Conservation (phyloP, 2,329 filamentous ascomycete genomes). For the Anthostomella pinea region DNA sequence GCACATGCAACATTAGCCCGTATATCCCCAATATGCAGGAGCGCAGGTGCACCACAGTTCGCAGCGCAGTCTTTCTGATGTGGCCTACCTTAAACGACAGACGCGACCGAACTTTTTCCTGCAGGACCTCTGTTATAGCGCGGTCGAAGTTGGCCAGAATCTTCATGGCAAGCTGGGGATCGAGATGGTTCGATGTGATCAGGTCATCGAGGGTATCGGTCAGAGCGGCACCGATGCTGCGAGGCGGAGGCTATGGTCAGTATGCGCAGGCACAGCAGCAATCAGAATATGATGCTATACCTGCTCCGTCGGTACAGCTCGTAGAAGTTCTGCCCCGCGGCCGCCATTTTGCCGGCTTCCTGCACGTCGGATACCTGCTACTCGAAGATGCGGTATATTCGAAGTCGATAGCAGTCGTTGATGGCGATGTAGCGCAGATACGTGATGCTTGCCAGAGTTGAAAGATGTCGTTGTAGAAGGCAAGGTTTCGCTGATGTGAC, state of each 20-base stretch:
- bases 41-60: too few species aligned
- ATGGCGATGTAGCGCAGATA: slow-evolving; percentile 8
- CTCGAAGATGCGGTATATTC: too few species aligned
- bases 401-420: too few species aligned
- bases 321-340: slow-evolving; percentile 65
- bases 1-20: slow-evolving; percentile 5
- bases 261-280: slow-evolving; percentile 7
- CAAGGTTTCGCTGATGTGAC: too few species aligned
- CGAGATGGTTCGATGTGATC: slow-evolving; percentile 91
- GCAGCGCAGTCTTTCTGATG: background rate
- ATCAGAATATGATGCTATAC: slow-evolving; percentile 49
- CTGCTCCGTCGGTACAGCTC: slow-evolving; percentile 98
- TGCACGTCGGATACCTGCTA: too few species aligned
- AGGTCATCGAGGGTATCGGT: slow-evolving; percentile 97
- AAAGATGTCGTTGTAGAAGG: too few species aligned
- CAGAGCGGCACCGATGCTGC: slow-evolving; percentile 85
- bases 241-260: slow-evolving; percentile 22
- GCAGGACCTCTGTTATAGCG: slow-evolving; percentile 84
- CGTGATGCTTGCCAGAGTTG: too few species aligned
- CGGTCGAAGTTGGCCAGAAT: slow-evolving; percentile 95
- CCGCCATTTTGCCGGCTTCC: slow-evolving; percentile 33
- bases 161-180: slow-evolving; percentile 98
- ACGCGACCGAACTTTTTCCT: slow-evolving; percentile 87
- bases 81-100: slow-evolving; percentile 85
- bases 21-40: background rate